These are phyloP conservation scores for Suhomyces wounanorum DNA, from an alignment of 1,139 yeast genomes.

Conservation along the genomic window DNA sequence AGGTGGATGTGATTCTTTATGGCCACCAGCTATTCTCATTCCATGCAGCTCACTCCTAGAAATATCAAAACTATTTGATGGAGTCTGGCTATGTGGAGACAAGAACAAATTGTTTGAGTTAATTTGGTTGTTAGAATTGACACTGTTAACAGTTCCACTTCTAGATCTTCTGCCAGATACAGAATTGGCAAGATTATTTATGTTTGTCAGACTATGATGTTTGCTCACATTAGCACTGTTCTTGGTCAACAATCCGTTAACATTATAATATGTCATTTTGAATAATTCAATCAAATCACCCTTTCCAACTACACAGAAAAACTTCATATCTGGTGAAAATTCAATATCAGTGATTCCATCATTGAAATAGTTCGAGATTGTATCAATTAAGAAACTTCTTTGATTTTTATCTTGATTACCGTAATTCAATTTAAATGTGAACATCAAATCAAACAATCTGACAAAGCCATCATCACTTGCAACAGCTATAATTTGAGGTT, in stretches of 20 bases:
- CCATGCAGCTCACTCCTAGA: conserved; percentile 6
- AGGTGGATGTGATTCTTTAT: conserved; percentile 33
- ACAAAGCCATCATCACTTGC: conserved; percentile 71
- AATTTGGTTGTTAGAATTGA: conserved; percentile 20
- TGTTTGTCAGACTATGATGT: conserved; percentile 19
- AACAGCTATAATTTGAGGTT: conserved; percentile 55
- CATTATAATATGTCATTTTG: conserved; percentile 45
- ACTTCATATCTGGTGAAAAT: conserved; percentile 68
- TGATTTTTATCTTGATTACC: conserved; percentile 13
- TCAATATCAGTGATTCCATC: conserved; percentile 62
- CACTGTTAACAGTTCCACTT: conserved; percentile 42
- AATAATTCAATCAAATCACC: conserved; percentile 62
- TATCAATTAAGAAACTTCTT: conserved; percentile 45
- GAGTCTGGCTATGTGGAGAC: conserved; percentile 23
- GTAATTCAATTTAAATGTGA: conserved; percentile 18
- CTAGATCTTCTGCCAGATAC: conserved; percentile 33
- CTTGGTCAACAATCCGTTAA: conserved; percentile 33
- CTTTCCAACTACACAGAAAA: conserved; percentile 56
- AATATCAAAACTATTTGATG: conserved; percentile 28
- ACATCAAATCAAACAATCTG: conserved; percentile 53
- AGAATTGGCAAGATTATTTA: conserved; percentile 10
- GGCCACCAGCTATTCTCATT: conserved; percentile 8
- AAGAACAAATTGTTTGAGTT: conserved; percentile 19
- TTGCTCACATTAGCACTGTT: conserved; percentile 15
- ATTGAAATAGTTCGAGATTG: conserved; percentile 62